Evolutionary conservation across 768 basidiomycete species (phyloP).

Genomic region (Amanita muscaria): DNA sequence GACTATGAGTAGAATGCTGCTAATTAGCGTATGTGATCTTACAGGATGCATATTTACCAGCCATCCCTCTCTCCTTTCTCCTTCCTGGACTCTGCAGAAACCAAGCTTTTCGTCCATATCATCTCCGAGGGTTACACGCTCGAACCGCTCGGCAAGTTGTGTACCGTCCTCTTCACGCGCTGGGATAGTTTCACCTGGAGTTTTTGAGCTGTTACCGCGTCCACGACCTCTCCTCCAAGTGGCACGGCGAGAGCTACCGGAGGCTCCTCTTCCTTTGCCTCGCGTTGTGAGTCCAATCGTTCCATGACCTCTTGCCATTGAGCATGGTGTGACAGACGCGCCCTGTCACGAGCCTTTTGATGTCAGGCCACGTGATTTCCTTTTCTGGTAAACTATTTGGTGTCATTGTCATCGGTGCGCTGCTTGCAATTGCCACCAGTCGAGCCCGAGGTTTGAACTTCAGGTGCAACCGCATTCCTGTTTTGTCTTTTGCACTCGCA

Average conservation of each 20-base stretch:
- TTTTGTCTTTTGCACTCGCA: too few relatives aligned
- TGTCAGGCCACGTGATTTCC: neutral
- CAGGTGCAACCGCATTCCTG: too few relatives aligned
- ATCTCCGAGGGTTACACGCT: conserved; percentile 64
- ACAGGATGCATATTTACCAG: conserved; percentile 98
- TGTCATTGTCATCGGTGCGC: too few relatives aligned
- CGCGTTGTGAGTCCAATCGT: conserved; percentile 51
- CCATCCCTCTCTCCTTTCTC: conserved; percentile 78
- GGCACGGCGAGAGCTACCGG: conserved; percentile 37
- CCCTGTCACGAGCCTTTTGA: too few relatives aligned
- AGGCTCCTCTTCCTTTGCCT: conserved; percentile 37
- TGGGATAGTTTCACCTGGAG: conserved; percentile 41
- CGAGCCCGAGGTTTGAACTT: too few relatives aligned
- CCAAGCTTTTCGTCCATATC: conserved; percentile 94
- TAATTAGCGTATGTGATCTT: conserved; percentile 22
- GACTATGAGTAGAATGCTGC: neutral
- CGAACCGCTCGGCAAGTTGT: conserved; percentile 77
- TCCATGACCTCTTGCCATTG: conserved; percentile 35
- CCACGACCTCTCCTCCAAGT: conserved; percentile 50
- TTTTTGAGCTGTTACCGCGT: conserved; percentile 34
- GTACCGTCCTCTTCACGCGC: conserved; percentile 88
- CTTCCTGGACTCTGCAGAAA: conserved; percentile 75
- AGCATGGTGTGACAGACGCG: too few relatives aligned
- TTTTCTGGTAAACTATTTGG: too few relatives aligned
- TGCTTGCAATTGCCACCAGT: too few relatives aligned